Evolutionary conservation across 768 basidiomycete genomes (phyloP).

Genomic region (Lanmaoa pseudosensibilis): DNA sequence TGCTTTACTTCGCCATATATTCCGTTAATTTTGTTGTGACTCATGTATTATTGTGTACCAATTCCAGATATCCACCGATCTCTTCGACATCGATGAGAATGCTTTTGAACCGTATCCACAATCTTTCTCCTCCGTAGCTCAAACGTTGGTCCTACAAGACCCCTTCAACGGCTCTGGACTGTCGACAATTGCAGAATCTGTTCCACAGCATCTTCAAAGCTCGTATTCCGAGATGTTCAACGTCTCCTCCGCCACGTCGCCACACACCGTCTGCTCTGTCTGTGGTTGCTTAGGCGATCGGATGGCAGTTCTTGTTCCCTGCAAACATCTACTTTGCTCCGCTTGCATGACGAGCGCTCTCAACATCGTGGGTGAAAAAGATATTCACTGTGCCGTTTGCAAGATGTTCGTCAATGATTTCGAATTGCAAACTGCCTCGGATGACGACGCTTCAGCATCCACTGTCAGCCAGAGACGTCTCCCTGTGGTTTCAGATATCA

Average conservation of each 20-base stretch:
- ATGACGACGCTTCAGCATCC: slow-evolving; percentile 27
- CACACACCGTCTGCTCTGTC: slow-evolving; percentile 54
- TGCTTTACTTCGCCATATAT: slow-evolving; percentile 14
- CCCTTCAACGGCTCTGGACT: slow-evolving; percentile 40
- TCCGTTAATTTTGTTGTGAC: slow-evolving; percentile 15
- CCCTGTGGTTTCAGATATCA: slow-evolving; percentile 12
- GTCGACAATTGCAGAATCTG: slow-evolving; percentile 34
- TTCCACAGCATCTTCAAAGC: slow-evolving; percentile 24
- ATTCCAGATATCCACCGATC: slow-evolving; percentile 47
- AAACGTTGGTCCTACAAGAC: slow-evolving; percentile 41
- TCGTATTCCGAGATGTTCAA: slow-evolving; percentile 27
- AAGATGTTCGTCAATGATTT: slow-evolving; percentile 70
- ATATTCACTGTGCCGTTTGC: slow-evolving; percentile 83
- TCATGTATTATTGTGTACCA: slow-evolving; percentile 10
- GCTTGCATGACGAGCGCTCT: slow-evolving; percentile 81
- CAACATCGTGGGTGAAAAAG: slow-evolving; percentile 88
- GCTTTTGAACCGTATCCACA: slow-evolving; percentile 53
- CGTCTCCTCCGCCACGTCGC: slow-evolving; percentile 7
- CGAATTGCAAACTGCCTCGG: slow-evolving; percentile 41
- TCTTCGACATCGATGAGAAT: slow-evolving; percentile 78
- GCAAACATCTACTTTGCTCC: slow-evolving; percentile 74
- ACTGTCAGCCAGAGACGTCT: slow-evolving; percentile 13
- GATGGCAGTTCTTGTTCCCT: slow-evolving; percentile 72
- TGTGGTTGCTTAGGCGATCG: slow-evolving; percentile 50
- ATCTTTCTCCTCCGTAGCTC: slow-evolving; percentile 35